phyloP scores from a whole-genome alignment of 1,284 basidiomycete genomes.

The Crucibulum parvulum region DNA sequence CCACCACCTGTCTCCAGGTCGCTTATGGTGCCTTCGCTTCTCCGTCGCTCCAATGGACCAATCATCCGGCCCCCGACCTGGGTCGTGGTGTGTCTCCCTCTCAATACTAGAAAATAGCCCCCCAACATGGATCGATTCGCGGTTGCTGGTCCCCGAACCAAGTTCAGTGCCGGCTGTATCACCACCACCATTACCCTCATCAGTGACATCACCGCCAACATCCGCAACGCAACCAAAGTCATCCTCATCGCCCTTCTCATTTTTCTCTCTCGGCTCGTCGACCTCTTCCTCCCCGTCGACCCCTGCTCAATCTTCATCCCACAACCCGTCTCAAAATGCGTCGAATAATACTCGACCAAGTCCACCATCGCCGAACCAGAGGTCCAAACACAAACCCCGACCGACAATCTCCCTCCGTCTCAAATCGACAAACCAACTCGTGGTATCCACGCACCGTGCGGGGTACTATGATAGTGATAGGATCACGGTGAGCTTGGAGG shows the following conservation, averaged over 20 bases:
- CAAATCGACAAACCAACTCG: conserved; percentile 39
- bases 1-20: conserved; percentile 42
- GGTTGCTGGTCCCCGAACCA: conserved; percentile 58
- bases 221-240: too few relatives aligned
- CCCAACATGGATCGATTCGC: conserved; percentile 65
- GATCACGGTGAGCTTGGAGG: conserved; percentile 52
- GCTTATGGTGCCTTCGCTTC: conserved; percentile 69
- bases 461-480: conserved; percentile 15
- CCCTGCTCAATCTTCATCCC: conserved; percentile 7
- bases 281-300: conserved; percentile 2
- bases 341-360: neutral
- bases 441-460: conserved; percentile 10
- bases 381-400: conserved; percentile 29
- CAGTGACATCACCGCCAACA: too few relatives aligned
- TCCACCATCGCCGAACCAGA: too few relatives aligned
- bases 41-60: conserved; percentile 38
- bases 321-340: conserved; percentile 7
- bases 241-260: too few relatives aligned
- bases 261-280: conserved; percentile 15
- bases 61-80: conserved; percentile 33
- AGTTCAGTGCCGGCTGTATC: too few relatives aligned
- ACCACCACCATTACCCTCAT: too few relatives aligned
- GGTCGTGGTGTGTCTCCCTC: conserved; percentile 64
- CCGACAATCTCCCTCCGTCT: conserved; percentile 50
- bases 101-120: conserved; percentile 63